Conservation (phyloP, 495 filamentous ascomycete species). For the Neurospora terricola region DNA sequence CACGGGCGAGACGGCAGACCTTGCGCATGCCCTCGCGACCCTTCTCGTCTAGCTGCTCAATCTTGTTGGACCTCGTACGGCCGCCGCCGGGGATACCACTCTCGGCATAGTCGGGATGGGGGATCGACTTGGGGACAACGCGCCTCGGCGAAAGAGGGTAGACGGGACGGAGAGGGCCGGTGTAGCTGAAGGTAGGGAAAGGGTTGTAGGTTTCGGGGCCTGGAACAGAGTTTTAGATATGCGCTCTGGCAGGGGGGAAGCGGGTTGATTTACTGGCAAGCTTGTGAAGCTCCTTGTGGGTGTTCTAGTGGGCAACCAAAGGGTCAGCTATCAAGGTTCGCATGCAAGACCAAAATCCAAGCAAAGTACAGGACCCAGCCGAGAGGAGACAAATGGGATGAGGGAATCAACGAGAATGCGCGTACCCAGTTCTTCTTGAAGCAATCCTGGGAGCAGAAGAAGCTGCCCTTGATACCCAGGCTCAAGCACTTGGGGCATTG, state of each 20-base stretch:
- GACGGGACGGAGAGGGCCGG: slow-evolving; percentile 70
- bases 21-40: slow-evolving; percentile 82
- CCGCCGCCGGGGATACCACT: slow-evolving; percentile 79
- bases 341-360: neutral
- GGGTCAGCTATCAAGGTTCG: slow-evolving; percentile 2
- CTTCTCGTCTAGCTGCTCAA: slow-evolving; percentile 68
- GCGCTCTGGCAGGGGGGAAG: slow-evolving; percentile 57
- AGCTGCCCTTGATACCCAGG: slow-evolving; percentile 74
- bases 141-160: slow-evolving; percentile 77
- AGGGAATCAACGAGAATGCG: neutral
- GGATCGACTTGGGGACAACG: slow-evolving; percentile 69
- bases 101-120: slow-evolving; percentile 71
- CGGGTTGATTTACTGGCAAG: slow-evolving; percentile 63
- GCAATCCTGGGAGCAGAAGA: slow-evolving; percentile 97
- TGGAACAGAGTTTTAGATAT: slow-evolving; percentile 79
- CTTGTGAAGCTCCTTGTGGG: slow-evolving; percentile 86
- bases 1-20: slow-evolving; percentile 78
- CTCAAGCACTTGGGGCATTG: slow-evolving; percentile 95
- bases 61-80: slow-evolving; percentile 64
- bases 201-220: slow-evolving; percentile 81
- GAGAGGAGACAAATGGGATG: neutral
- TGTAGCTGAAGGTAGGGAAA: slow-evolving; percentile 75
- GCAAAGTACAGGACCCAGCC: neutral
- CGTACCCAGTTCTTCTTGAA: slow-evolving; percentile 98
- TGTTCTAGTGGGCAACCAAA: slow-evolving; percentile 38